These are phyloP conservation scores for Phytopythium oedochilum DNA, from an alignment of 352 stramenopile genomes.

Conservation along the genomic window DNA sequence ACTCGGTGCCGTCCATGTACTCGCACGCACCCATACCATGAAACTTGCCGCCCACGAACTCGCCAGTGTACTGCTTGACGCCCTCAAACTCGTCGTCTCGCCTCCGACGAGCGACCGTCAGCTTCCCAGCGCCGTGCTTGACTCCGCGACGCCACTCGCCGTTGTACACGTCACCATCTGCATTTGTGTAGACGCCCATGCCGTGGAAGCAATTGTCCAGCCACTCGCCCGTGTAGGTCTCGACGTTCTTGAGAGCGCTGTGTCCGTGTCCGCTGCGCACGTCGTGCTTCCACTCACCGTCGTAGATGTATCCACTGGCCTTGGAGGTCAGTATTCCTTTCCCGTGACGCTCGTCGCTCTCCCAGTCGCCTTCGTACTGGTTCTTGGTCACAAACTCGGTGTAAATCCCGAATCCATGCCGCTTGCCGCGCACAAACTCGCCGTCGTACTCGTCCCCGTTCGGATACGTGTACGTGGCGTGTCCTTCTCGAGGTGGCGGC, in stretches of 20 bases:
- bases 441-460: slow-evolving; percentile 83
- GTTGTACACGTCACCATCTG: slow-evolving; percentile 57
- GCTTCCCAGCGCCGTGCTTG: slow-evolving; percentile 57
- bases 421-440: slow-evolving; percentile 51
- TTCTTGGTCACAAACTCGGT: slow-evolving; percentile 70
- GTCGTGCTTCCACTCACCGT: slow-evolving; percentile 72
- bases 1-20: slow-evolving; percentile 86
- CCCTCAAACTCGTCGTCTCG: slow-evolving; percentile 31
- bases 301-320: slow-evolving; percentile 63
- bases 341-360: slow-evolving; percentile 55
- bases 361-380: slow-evolving; percentile 76
- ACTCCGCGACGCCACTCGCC: slow-evolving; percentile 57
- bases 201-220: slow-evolving; percentile 62
- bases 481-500: slow-evolving; percentile 39
- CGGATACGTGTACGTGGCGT: slow-evolving; percentile 43
- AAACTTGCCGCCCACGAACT: slow-evolving; percentile 55
- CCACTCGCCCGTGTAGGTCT: slow-evolving; percentile 76
- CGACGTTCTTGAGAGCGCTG: slow-evolving; percentile 60
- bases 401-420: slow-evolving; percentile 74
- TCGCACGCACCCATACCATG: slow-evolving; percentile 79
- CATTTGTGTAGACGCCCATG: slow-evolving; percentile 56
- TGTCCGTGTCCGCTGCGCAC: slow-evolving; percentile 64
- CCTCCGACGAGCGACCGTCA: slow-evolving; percentile 22
- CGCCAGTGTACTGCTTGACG: slow-evolving; percentile 58
- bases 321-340: slow-evolving; percentile 63